These are phyloP conservation scores for Verticillium albo-atrum DNA, from an alignment of 2,329 filamentous ascomycete species.

Conservation along the genomic window DNA sequence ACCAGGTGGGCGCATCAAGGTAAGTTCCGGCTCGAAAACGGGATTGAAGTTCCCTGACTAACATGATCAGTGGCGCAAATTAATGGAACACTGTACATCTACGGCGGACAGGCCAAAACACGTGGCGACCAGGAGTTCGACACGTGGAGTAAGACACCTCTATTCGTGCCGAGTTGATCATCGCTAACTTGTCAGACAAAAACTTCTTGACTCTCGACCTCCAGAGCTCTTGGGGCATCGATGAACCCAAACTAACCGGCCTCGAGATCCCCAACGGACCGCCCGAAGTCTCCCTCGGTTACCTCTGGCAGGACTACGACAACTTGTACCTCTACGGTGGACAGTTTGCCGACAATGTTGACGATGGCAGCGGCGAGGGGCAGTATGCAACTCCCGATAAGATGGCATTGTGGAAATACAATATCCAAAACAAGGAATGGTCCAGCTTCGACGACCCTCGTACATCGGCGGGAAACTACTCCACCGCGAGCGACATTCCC, in stretches of 20 bases:
- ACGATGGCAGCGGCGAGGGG: slow-evolving; percentile 4
- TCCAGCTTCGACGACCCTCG: slow-evolving; percentile 55
- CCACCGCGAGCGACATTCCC: slow-evolving; percentile 47
- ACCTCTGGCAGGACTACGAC: slow-evolving; percentile 68
- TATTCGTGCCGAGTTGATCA: not conserved
- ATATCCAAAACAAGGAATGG: slow-evolving; percentile 56
- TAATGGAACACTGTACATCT: slow-evolving; percentile 73
- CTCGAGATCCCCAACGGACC: slow-evolving; percentile 63
- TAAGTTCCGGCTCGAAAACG: slow-evolving; percentile 17
- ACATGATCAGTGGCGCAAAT: slow-evolving; percentile 52
- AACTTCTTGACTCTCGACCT: slow-evolving; percentile 69
- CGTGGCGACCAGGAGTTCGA: slow-evolving; percentile 52
- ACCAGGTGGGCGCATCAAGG: slow-evolving; percentile 64
- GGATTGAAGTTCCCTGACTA: not conserved
- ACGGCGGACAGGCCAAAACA: slow-evolving; percentile 63
- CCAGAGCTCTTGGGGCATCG: slow-evolving; percentile 66
- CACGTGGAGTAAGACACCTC: slow-evolving; percentile 59
- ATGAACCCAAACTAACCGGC: slow-evolving; percentile 57
- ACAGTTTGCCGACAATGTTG: slow-evolving; percentile 57
- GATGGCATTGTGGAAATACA: slow-evolving; percentile 67
- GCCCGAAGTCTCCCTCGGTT: slow-evolving; percentile 67
- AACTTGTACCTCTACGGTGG: slow-evolving; percentile 72
- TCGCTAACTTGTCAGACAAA: slow-evolving; percentile 47
- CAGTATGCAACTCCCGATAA: slow-evolving; percentile 51
- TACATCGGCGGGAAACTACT: slow-evolving; percentile 60